Percentiles rank a stretch among this genome's conserved stretches.
These are phyloP conservation scores for Penicillium olsonii DNA, from an alignment of 2,329 filamentous ascomycete genomes.

Conservation along the genomic window DNA sequence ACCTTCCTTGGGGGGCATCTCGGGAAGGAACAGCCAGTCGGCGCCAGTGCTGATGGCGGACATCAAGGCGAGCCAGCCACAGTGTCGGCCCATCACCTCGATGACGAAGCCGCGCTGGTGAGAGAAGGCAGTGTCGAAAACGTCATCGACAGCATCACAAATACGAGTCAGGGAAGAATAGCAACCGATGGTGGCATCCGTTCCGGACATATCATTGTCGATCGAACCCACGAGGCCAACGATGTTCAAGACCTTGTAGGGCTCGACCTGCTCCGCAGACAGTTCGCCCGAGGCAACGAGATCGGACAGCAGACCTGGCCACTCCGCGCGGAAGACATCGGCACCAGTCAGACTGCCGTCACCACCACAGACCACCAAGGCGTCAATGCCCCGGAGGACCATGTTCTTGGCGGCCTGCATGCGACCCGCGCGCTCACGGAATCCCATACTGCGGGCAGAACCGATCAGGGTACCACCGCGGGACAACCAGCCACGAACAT, in stretches of 20 bases:
- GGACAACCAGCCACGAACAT: conserved; percentile 90
- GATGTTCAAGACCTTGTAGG: conserved; percentile 88
- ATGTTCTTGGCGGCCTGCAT: conserved; percentile 90
- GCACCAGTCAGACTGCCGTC: conserved; percentile 95
- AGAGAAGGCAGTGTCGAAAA: conserved; percentile 88
- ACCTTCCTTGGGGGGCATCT: conserved; percentile 82
- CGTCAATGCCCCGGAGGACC: conserved; percentile 89
- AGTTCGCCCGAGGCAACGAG: conserved; percentile 74
- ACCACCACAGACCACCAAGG: conserved; percentile 93
- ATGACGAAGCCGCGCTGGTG: conserved; percentile 97
- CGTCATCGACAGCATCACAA: conserved; percentile 93
- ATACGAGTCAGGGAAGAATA: conserved; percentile 92
- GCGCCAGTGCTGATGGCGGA: conserved; percentile 91
- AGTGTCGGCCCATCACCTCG: conserved; percentile 98
- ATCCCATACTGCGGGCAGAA: conserved; percentile 88
- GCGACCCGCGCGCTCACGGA: conserved; percentile 84
- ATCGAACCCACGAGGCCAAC: conserved; percentile 96
- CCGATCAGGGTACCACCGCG: conserved; percentile 96
- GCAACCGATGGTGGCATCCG: conserved; percentile 95
- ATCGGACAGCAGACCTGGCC: conserved; percentile 84
- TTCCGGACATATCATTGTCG: conserved; percentile 96
- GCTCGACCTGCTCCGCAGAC: conserved; percentile 67
- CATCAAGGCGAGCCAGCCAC: conserved; percentile 96
- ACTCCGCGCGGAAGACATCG: conserved; percentile 88
- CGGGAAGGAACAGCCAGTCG: conserved; percentile 95